Evolutionary conservation across 495 filamentous ascomycete species (phyloP).

Genomic region (Penicillium salamii): DNA sequence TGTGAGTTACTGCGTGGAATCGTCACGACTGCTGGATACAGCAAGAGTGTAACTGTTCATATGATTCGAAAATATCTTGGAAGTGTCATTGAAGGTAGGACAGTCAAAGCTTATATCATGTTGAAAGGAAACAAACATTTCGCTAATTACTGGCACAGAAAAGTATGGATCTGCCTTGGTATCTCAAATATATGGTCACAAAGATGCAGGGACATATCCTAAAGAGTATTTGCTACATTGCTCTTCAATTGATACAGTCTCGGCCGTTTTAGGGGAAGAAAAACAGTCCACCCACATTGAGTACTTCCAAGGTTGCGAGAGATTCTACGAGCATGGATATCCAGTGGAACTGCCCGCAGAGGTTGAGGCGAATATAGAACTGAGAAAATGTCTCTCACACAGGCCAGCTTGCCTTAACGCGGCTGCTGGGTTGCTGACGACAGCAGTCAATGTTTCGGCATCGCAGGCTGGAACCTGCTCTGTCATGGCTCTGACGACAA

Average conservation of each 20-base stretch:
- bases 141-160: constrained; percentile 9
- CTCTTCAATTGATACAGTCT: constrained; percentile 19
- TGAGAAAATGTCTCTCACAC: no score
- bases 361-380: constrained; percentile 16
- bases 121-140: constrained; percentile 4
- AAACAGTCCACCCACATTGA: constrained; percentile 19
- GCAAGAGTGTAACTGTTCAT: constrained; percentile 7
- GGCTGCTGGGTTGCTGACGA: no score
- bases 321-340: constrained; percentile 18
- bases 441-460: no score
- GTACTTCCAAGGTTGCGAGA: constrained; percentile 17
- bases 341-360: constrained; percentile 14
- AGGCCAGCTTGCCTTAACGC: no score
- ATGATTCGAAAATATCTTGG: constrained; percentile 14
- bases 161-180: constrained; percentile 15
- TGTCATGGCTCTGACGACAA: no score
- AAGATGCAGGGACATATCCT: constrained; percentile 17
- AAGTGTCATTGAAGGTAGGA: constrained; percentile 15
- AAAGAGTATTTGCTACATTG: constrained; percentile 18
- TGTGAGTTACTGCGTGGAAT: constrained; percentile 11
- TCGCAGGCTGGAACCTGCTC: no score
- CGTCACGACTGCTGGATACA: constrained; percentile 13
- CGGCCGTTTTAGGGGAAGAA: constrained; percentile 19
- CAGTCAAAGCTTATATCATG: constrained; percentile 24
- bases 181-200: constrained; percentile 22